These are phyloP conservation scores for Aspergillus ibericus DNA, from an alignment of 2,329 filamentous ascomycete species.

Conservation along the genomic window DNA sequence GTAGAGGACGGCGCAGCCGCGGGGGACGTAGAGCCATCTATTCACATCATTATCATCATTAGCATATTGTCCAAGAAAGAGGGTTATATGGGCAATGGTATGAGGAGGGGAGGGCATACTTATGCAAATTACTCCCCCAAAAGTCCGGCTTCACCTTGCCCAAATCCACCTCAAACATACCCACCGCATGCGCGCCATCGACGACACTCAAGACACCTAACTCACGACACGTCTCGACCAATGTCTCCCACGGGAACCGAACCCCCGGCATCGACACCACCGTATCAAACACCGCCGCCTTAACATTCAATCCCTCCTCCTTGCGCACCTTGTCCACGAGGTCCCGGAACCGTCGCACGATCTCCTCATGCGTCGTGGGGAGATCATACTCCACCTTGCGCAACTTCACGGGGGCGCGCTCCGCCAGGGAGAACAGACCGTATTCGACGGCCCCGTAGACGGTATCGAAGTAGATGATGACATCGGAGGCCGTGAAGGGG, in stretches of 20 bases:
- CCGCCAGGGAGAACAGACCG: slow-evolving; percentile 69
- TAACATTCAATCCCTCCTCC: slow-evolving; percentile 61
- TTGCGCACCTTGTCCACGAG: slow-evolving; percentile 55
- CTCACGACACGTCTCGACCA: slow-evolving; percentile 65
- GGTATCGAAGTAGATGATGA: slow-evolving; percentile 73
- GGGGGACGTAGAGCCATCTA: slow-evolving; percentile 77
- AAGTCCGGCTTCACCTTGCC: slow-evolving; percentile 72
- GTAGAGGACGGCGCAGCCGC: slow-evolving; percentile 78
- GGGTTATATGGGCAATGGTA: too few species aligned
- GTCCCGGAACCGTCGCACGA: slow-evolving; percentile 62
- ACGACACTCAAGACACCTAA: slow-evolving; percentile 70
- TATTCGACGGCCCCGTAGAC: slow-evolving; percentile 78
- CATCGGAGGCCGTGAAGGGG: slow-evolving; percentile 66
- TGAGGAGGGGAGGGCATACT: slow-evolving; percentile 43
- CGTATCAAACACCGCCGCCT: slow-evolving; percentile 74
- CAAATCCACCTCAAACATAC: slow-evolving; percentile 73
- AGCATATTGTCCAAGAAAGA: background rate
- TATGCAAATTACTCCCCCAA: slow-evolving; percentile 83
- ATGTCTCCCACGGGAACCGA: slow-evolving; percentile 71
- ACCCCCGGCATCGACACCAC: slow-evolving; percentile 78
- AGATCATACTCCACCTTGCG: slow-evolving; percentile 63
- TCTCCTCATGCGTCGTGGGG: slow-evolving; percentile 67
- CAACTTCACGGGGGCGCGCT: slow-evolving; percentile 57
- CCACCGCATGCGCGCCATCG: slow-evolving; percentile 83
- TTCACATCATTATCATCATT: slow-evolving; percentile 13